Evolutionary conservation across 1,139 yeast species (phyloP), one percentile per base, ranked within the genome.

Genomic region (Yamadazyma dendronema): DNA sequence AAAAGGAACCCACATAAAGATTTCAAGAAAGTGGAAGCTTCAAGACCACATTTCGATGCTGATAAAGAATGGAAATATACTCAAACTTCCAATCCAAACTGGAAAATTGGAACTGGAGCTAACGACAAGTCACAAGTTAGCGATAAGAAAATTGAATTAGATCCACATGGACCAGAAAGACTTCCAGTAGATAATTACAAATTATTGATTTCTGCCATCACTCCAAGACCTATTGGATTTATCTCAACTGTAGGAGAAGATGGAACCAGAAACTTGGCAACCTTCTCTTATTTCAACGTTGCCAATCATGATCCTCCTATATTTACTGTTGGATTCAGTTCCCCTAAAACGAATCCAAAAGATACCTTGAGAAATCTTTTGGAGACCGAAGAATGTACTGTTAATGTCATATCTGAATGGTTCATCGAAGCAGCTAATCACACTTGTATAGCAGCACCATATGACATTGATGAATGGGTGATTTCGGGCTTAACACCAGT

Each of bases 331-430:
- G 81, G 82, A 0, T 55, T 76, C 41, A 58, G 74, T 17, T 60
- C 66, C 17, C 65, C 67, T 12, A 48, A 49, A 8, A 74, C 64
- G 2, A 43, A 38, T n/a, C 54, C 59, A 12, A 79, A 79, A 51
- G 83, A 79, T 51, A 66, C 83, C 4, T 57, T 64, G 35, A 48
- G 46, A 10, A 79, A 79, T 49, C 50, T 78, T 19, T 49, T 74
- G 28, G 79, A 72, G 19, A 77, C 81, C 3, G 62, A 59, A 7
- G 84, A 79, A 48, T 62, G 72, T 38, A 74, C 81, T 13, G 68
- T 79, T 49, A 79, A 72, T 50, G 67, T 79, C 37, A 67, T 79
- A 24, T 67, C 79, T 33, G 85, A 79, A 53, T 78, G 82, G 81
- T 77, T 77, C 50, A 59, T 72, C 17, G 84, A 79, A 42, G 84